Conservation (phyloP, 345 rosid species). For the Lepidium sativum region DNA sequence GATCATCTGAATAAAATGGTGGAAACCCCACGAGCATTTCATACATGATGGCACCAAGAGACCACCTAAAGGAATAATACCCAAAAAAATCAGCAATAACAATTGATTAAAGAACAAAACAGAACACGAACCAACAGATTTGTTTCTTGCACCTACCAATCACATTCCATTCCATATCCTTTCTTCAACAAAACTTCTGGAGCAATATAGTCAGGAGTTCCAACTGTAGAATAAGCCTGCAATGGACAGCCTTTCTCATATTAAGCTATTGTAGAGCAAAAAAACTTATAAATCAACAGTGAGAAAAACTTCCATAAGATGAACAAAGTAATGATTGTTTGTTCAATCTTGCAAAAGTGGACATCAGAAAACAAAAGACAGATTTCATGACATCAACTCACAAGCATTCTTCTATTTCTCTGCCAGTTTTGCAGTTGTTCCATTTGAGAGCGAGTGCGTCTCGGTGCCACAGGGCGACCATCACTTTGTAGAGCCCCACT, state of each 20-base stretch:
- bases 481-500: conserved; percentile 73
- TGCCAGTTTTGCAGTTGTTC: conserved; percentile 95
- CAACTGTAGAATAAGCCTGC: conserved; percentile 98
- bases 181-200: conserved; percentile 95
- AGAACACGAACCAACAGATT: conserved; percentile 14
- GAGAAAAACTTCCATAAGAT: neutral
- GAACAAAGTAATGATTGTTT: neutral
- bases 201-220: conserved; percentile 97
- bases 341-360: neutral
- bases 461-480: conserved; percentile 70
- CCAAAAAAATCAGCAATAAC: neutral
- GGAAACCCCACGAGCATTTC: conserved; percentile 99
- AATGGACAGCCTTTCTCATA: neutral
- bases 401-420: conserved; percentile 93
- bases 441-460: conserved; percentile 81
- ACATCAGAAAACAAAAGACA: neutral
- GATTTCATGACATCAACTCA: conserved; percentile 28
- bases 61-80: conserved; percentile 62
- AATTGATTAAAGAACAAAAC: neutral
- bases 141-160: conserved; percentile 66
- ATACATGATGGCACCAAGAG: conserved; percentile 99
- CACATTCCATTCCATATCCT: conserved; percentile 99
- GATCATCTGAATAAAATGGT: conserved; percentile 97
- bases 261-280: neutral
- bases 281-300: neutral